Conservation (phyloP, 2,329 filamentous ascomycete species). For the Diaporthe sp. region DNA sequence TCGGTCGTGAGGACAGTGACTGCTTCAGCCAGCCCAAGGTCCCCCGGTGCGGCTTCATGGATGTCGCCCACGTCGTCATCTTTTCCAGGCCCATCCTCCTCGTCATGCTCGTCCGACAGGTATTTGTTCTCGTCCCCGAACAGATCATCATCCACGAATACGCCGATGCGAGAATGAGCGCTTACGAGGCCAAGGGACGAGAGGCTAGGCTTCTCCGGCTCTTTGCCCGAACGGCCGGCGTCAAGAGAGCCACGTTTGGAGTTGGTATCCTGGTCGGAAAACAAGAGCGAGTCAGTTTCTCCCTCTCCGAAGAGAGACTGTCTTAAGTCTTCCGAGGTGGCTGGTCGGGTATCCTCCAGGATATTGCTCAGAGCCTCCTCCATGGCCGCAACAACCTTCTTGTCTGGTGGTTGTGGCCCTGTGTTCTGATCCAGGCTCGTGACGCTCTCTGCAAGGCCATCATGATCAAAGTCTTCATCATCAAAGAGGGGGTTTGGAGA, state of each 20-base stretch:
- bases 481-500: constrained; percentile 75
- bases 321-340: constrained; percentile 74
- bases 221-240: constrained; percentile 53
- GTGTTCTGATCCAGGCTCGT: constrained; percentile 83
- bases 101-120: constrained; percentile 87
- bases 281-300: constrained; percentile 64
- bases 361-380: constrained; percentile 93
- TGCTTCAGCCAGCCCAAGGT: constrained; percentile 92
- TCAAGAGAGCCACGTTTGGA: constrained; percentile 65
- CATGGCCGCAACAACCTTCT: constrained; percentile 89
- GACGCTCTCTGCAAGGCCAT: constrained; percentile 78
- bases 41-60: constrained; percentile 93
- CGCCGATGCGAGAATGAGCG: constrained; percentile 86
- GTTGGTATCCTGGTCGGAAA: constrained; percentile 68
- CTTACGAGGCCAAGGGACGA: constrained; percentile 93
- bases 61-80: constrained; percentile 83
- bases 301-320: constrained; percentile 77
- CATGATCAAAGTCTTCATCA: constrained; percentile 82
- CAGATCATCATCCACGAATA: constrained; percentile 93
- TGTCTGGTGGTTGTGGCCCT: constrained; percentile 76
- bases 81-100: constrained; percentile 70
- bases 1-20: constrained; percentile 90
- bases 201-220: constrained; percentile 83
- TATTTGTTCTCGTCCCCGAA: constrained; percentile 92
- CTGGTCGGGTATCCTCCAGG: constrained; percentile 80